Conservation (phyloP, 2,329 filamentous ascomycete genomes). For the Exophiala spinifera region DNA sequence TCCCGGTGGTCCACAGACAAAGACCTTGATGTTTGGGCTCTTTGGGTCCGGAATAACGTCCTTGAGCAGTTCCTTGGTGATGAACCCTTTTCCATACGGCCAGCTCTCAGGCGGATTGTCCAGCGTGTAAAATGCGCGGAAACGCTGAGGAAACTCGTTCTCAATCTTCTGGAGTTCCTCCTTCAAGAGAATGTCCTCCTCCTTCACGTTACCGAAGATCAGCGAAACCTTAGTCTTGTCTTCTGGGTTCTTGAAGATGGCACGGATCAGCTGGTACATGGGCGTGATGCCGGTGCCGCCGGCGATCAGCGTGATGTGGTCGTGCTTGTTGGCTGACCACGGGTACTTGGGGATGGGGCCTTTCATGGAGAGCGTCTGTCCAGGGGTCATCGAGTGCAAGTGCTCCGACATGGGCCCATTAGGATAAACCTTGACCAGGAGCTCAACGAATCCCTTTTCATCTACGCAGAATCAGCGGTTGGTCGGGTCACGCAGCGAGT, state of each 20-base stretch:
- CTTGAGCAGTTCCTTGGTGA: conserved; percentile 91
- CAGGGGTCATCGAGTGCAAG: conserved; percentile 76
- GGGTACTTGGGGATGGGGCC: conserved; percentile 92
- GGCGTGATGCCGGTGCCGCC: conserved; percentile 96
- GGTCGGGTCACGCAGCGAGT: too few relatives aligned
- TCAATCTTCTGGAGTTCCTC: conserved; percentile 80
- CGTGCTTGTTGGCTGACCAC: conserved; percentile 88
- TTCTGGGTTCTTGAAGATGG: conserved; percentile 92
- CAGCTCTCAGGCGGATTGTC: conserved; percentile 79
- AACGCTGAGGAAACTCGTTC: conserved; percentile 91
- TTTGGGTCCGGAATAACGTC: conserved; percentile 91
- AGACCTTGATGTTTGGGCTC: conserved; percentile 88
- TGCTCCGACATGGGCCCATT: conserved; percentile 88
- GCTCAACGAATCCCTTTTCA: conserved; percentile 74
- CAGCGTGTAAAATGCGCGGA: conserved; percentile 91
- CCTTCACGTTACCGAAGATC: conserved; percentile 82
- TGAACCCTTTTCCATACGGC: conserved; percentile 72
- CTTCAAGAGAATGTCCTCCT: conserved; percentile 90
- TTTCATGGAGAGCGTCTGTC: conserved; percentile 86
- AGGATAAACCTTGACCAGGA: conserved; percentile 89
- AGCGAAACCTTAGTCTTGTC: conserved; percentile 98
- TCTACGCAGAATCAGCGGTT: conserved; percentile 50
- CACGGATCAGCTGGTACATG: conserved; percentile 90
- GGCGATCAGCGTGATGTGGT: conserved; percentile 69
- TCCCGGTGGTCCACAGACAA: conserved; percentile 89